Evolutionary conservation across 176 grass and related monocot genomes (phyloP).

Genomic region (Urochloa ruziziensis): DNA sequence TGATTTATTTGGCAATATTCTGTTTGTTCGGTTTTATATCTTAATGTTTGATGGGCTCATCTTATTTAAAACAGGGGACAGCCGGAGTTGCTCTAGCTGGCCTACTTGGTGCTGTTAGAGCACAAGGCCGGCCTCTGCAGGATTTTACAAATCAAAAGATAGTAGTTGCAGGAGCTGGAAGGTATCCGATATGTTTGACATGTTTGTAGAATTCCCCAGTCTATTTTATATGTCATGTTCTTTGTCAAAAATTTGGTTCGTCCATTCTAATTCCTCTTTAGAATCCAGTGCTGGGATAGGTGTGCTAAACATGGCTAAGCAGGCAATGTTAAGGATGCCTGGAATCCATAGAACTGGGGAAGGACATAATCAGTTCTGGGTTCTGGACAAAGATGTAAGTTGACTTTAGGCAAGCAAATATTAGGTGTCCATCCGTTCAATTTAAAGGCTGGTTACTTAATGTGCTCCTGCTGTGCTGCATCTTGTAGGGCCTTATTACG

Average conservation of each 20-base stretch:
- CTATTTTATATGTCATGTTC: constrained; percentile 5
- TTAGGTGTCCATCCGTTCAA: neutral
- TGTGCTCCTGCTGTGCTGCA: neutral
- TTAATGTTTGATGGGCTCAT: constrained; percentile 2
- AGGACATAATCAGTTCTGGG: constrained; percentile 88
- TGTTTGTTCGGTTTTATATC: neutral
- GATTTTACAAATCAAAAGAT: constrained; percentile 90
- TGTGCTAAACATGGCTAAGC: constrained; percentile 86
- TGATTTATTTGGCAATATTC: constrained; percentile 2
- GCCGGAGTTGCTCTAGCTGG: constrained; percentile 99
- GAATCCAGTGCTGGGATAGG: constrained; percentile 98
- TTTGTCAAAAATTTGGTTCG: constrained; percentile 28
- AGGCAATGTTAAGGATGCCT: constrained; percentile 70
- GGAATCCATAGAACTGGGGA: constrained; percentile 57
- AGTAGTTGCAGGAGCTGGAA: constrained; percentile 97
- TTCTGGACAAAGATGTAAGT: constrained; percentile 94
- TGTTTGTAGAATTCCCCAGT: constrained; percentile 10
- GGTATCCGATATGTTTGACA: no score
- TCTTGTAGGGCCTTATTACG: constrained; percentile 83
- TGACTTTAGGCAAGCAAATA: constrained; percentile 10
- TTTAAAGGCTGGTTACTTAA: constrained; percentile 7
- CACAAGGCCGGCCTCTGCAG: constrained; percentile 70
- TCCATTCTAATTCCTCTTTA: constrained; percentile 48
- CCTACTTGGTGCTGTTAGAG: constrained; percentile 89
- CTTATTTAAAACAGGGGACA: constrained; percentile 65